Conservation (phyloP, 805 yeast species). For the Lipomyces kockii region DNA sequence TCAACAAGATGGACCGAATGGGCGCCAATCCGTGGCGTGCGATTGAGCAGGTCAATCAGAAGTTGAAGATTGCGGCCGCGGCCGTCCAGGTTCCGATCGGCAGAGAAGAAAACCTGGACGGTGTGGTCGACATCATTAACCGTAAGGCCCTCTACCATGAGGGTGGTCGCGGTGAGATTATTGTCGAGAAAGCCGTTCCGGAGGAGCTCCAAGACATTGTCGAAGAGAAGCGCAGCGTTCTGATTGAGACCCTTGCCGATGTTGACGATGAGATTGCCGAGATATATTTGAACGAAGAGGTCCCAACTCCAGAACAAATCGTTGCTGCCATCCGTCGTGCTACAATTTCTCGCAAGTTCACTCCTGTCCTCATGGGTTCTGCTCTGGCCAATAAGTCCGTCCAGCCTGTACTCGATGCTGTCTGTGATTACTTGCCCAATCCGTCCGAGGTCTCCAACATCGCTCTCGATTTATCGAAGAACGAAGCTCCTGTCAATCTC, state of each 20-base stretch:
- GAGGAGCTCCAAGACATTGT: conserved; percentile 78
- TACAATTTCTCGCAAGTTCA: conserved; percentile 92
- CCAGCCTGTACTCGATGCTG: conserved; percentile 94
- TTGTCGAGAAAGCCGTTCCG: conserved; percentile 69
- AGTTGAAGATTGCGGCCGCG: conserved; percentile 92
- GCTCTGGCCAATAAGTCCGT: conserved; percentile 96
- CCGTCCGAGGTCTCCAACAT: conserved; percentile 92
- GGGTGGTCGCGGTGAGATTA: conserved; percentile 84
- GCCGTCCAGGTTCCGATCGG: conserved; percentile 99
- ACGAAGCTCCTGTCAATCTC: conserved; percentile 72
- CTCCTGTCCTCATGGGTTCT: conserved; percentile 99
- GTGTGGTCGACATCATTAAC: conserved; percentile 90
- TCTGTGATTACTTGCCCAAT: conserved; percentile 92
- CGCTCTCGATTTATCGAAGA: conserved; percentile 70
- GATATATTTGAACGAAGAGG: conserved; percentile 84
- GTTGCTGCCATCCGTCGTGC: conserved; percentile 89
- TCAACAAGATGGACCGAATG: conserved; percentile 99
- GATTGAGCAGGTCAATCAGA: conserved; percentile 84
- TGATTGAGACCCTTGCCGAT: conserved; percentile 95
- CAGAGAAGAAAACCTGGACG: conserved; percentile 78
- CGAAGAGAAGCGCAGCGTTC: conserved; percentile 81
- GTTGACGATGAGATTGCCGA: conserved; percentile 98
- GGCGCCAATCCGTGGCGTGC: conserved; percentile 98
- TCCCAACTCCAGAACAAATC: conserved; percentile 82
- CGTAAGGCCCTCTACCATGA: conserved; percentile 86